Evolutionary conservation across 345 rosid genomes (phyloP).

Genomic region (Salix udensis): DNA sequence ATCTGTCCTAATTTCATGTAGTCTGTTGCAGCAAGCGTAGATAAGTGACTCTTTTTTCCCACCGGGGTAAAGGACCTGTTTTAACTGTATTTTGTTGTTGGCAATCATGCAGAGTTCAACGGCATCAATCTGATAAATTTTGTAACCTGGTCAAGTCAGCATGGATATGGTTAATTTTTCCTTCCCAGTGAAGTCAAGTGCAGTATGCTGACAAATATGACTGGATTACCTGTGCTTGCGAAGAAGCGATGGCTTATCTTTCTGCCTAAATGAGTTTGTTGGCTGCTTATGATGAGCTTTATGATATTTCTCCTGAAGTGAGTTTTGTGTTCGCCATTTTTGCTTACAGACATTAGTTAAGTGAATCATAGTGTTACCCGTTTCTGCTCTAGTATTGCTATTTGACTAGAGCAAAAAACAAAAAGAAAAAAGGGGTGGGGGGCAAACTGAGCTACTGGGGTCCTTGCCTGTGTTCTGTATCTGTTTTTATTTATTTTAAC

Average conservation of each 20-base stretch:
- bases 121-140: not conserved
- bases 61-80: not conserved
- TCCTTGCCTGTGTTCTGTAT: not conserved
- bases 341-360: not conserved
- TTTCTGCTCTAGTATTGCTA: not conserved
- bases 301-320: not conserved
- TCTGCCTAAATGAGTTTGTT: not conserved
- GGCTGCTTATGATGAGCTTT: not conserved
- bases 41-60: not conserved
- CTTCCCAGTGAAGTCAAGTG: not conserved
- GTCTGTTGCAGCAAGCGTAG: not conserved
- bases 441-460: not conserved
- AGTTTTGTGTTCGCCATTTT: constrained; percentile 11
- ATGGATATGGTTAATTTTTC: not conserved
- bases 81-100: not conserved
- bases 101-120: not conserved
- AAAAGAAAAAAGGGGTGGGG: too few species aligned
- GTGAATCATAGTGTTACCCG: not conserved
- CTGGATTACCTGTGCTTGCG: not conserved
- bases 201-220: not conserved
- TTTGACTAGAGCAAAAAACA: not conserved
- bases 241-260: not conserved
- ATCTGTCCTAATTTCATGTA: not conserved
- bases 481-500: not conserved
- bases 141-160: not conserved